Percentiles rank a stretch among this genome's conserved stretches.
These are phyloP conservation scores for Nigrospora oryzae DNA, from an alignment of 2,329 filamentous ascomycete genomes.

Conservation along the genomic window DNA sequence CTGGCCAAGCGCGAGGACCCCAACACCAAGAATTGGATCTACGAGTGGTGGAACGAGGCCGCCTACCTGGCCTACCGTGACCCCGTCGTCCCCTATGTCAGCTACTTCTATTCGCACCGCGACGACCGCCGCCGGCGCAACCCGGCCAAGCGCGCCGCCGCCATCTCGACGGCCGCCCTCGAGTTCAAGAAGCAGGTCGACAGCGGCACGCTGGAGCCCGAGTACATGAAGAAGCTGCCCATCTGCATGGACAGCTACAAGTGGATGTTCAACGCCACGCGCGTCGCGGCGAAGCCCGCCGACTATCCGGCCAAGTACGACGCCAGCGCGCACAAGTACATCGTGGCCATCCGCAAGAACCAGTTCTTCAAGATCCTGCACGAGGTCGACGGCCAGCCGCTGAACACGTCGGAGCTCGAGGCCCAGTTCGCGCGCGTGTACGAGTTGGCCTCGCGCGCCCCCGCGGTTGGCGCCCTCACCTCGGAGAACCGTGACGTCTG, in stretches of 20 bases:
- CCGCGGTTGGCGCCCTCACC: conserved; percentile 77
- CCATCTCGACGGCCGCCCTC: conserved; percentile 74
- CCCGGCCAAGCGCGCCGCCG: conserved; percentile 86
- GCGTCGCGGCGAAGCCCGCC: conserved; percentile 72
- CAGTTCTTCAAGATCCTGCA: conserved; percentile 91
- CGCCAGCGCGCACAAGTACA: conserved; percentile 69
- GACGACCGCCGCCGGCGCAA: conserved; percentile 84
- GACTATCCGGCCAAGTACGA: conserved; percentile 81
- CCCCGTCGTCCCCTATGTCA: conserved; percentile 94
- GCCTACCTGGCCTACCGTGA: conserved; percentile 92
- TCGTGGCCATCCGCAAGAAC: conserved; percentile 88
- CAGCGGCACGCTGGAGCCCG: conserved; percentile 73
- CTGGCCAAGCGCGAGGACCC: conserved; percentile 71
- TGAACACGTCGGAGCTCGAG: conserved; percentile 86
- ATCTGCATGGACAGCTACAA: conserved; percentile 98
- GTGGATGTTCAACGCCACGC: conserved; percentile 96
- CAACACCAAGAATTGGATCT: conserved; percentile 84
- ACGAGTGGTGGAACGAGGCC: conserved; percentile 96
- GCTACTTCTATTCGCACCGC: conserved; percentile 98
- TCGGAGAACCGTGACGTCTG: conserved; percentile 90
- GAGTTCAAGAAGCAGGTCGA: conserved; percentile 96
- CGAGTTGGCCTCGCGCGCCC: conserved; percentile 59
- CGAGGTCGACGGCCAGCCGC: conserved; percentile 72
- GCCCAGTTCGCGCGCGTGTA: conserved; percentile 82
- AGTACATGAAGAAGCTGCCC: conserved; percentile 97